phyloP scores from a whole-genome alignment of 768 basidiomycete species.

The Gymnopilus dilepis region DNA sequence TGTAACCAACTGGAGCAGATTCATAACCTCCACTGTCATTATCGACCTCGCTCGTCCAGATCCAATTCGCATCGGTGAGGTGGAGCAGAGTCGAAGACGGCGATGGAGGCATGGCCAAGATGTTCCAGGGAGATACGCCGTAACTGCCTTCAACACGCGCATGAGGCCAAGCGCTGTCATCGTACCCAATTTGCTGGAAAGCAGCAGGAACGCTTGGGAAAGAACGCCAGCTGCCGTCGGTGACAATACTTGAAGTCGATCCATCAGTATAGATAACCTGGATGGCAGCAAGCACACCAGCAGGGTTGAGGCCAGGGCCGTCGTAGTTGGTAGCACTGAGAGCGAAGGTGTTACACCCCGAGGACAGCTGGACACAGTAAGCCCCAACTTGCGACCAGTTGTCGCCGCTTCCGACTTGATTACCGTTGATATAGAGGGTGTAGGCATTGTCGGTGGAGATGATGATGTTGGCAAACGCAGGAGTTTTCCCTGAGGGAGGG shows the following conservation, averaged over 20 bases:
- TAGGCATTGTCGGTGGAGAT: not conserved
- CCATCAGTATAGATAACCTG: constrained; percentile 31
- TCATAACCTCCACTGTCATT: constrained; percentile 15
- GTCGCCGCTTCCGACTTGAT: not conserved
- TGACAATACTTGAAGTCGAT: constrained; percentile 16
- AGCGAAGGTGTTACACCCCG: constrained; percentile 36
- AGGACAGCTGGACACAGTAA: constrained; percentile 34
- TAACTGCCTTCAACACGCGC: constrained; percentile 28
- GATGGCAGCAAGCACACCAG: constrained; percentile 34
- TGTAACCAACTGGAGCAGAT: constrained; percentile 25
- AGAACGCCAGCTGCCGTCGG: constrained; percentile 35
- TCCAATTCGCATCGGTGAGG: constrained; percentile 32
- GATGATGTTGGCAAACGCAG: not conserved
- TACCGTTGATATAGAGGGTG: not conserved
- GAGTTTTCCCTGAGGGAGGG: not conserved
- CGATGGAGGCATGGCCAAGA: not conserved
- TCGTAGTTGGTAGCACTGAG: constrained; percentile 27
- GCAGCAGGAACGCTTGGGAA: constrained; percentile 26
- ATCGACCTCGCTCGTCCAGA: constrained; percentile 37
- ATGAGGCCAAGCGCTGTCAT: constrained; percentile 34
- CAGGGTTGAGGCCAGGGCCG: not conserved
- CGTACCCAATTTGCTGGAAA: constrained; percentile 33
- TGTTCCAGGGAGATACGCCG: constrained; percentile 7
- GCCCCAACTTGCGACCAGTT: constrained; percentile 26
- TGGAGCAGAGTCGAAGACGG: constrained; percentile 26